phyloP scores from a whole-genome alignment of 2,329 filamentous ascomycete species.

The Hymenoscyphus repandus region DNA sequence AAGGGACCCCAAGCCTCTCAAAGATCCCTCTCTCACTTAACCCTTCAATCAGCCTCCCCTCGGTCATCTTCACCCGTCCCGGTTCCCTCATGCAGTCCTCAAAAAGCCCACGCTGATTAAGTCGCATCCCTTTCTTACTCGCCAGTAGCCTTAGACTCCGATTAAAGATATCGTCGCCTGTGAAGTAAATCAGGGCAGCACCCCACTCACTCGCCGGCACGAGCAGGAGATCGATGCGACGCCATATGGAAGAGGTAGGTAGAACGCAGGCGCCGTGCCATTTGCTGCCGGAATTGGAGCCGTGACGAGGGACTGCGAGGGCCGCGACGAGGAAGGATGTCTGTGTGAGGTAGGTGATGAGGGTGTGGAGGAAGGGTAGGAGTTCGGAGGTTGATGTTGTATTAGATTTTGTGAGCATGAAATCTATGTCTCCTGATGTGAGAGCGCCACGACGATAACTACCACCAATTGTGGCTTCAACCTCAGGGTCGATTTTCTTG shows the following conservation, averaged over 20 bases:
- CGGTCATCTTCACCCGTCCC: slow-evolving; percentile 53
- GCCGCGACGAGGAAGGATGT: slow-evolving; percentile 63
- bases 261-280: slow-evolving; percentile 85
- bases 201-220: slow-evolving; percentile 77
- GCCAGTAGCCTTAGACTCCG: slow-evolving; percentile 77
- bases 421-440: slow-evolving; percentile 76
- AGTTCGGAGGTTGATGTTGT: slow-evolving; percentile 52
- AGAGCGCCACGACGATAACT: slow-evolving; percentile 77
- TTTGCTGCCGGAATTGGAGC: slow-evolving; percentile 55
- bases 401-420: slow-evolving; percentile 68
- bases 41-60: slow-evolving; percentile 69
- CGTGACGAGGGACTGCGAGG: slow-evolving; percentile 50
- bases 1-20: slow-evolving; percentile 74
- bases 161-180: slow-evolving; percentile 93
- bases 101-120: slow-evolving; percentile 82
- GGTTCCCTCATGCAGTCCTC: slow-evolving; percentile 59
- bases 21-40: slow-evolving; percentile 76
- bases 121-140: slow-evolving; percentile 71
- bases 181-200: slow-evolving; percentile 89
- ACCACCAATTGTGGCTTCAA: slow-evolving; percentile 72
- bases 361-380: slow-evolving; percentile 52
- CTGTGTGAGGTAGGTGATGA: slow-evolving; percentile 57
- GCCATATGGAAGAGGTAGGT: slow-evolving; percentile 57
- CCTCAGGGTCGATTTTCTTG: slow-evolving; percentile 51
- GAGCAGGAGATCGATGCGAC: slow-evolving; percentile 77